Evolutionary conservation across 495 filamentous ascomycete species (phyloP).

Genomic region (Sordaria brevicollis): DNA sequence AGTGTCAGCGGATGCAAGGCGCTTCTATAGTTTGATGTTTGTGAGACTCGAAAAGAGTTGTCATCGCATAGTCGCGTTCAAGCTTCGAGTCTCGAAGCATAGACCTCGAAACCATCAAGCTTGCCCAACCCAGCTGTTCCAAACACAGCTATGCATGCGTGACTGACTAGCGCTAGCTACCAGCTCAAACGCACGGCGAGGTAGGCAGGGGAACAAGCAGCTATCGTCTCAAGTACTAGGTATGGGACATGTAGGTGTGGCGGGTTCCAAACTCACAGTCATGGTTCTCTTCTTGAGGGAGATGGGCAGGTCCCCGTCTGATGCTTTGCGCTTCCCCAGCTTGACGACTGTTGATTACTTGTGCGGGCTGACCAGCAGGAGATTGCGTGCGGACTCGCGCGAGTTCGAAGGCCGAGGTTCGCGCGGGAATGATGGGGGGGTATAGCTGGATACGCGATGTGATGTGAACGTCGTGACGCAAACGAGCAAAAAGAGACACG

Average conservation of each 20-base stretch:
- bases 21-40: background rate
- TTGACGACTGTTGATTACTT: slow-evolving; percentile 14
- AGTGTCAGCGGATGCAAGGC: background rate
- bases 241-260: background rate
- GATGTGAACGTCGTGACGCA: background rate
- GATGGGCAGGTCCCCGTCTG: slow-evolving; percentile 60
- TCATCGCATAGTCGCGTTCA: background rate
- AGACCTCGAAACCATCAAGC: background rate
- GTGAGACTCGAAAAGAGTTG: background rate
- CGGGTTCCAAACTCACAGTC: slow-evolving; percentile 53
- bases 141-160: background rate
- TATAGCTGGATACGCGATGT: background rate
- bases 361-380: background rate
- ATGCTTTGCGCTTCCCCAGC: slow-evolving; percentile 80
- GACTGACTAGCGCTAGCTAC: background rate
- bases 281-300: slow-evolving; percentile 80
- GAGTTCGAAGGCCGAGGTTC: background rate
- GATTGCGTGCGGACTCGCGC: background rate
- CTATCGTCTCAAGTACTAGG: background rate
- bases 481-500: background rate
- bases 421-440: background rate
- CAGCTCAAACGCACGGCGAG: background rate
- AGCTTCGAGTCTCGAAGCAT: background rate
- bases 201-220: background rate
- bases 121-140: background rate